A percentile compares a stretch with the other conserved stretches of the same genome.
Conservation (phyloP, 2,329 filamentous ascomycete genomes). For the Phialophora tarda region DNA sequence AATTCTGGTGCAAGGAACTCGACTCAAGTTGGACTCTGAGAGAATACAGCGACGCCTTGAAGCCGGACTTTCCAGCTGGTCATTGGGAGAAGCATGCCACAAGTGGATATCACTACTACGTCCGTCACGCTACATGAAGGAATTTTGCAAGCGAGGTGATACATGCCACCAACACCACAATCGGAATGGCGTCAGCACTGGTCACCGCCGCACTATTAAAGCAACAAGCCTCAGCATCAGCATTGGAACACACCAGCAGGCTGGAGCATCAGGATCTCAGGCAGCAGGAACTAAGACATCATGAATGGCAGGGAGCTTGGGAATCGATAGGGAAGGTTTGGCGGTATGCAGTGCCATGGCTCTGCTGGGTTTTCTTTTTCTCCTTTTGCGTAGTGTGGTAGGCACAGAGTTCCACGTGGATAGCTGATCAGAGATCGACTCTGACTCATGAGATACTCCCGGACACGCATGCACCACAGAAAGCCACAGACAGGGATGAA, state of each 20-base stretch:
- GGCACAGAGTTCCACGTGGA: not conserved
- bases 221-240: not conserved
- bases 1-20: slow-evolving; percentile 47
- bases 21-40: slow-evolving; percentile 45
- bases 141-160: not conserved
- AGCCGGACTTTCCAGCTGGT: slow-evolving; percentile 36
- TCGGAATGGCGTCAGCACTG: not conserved
- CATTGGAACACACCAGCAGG: slow-evolving; percentile 1
- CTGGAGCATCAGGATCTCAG: not conserved
- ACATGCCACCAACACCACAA: not conserved
- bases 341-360: not conserved
- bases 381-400: not conserved
- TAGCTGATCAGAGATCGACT: slow-evolving; percentile 2
- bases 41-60: slow-evolving; percentile 39
- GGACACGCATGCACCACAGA: not conserved
- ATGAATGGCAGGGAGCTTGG: not conserved
- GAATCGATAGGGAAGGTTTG: not conserved
- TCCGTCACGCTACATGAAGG: slow-evolving; percentile 32
- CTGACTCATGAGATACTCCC: not conserved
- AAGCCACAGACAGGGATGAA: not conserved
- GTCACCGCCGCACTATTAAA: not conserved
- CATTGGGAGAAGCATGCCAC: slow-evolving; percentile 39
- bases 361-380: not conserved
- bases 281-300: not conserved
- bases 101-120: slow-evolving; percentile 39